Evolutionary conservation across 192 early-diverging fungal genomes (phyloP), one percentile per base, ranked within the genome.

Genomic region (Kickxella alabastrina): DNA sequence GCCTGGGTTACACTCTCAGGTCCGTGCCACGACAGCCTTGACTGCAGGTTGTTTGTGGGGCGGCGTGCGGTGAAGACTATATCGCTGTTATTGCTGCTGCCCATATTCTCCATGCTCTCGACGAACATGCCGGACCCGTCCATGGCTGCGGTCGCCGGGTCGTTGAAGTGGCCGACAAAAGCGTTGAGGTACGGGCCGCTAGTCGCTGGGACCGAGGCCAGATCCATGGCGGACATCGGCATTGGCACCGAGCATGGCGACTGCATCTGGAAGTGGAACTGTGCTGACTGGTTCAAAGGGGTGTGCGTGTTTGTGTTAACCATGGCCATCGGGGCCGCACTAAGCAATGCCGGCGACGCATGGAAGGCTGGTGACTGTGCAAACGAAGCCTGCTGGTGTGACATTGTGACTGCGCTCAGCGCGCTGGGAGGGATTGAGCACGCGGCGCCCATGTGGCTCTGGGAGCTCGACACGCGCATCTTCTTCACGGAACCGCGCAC

Each of bases 221-320:
- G 24, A 27, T 75, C 72, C 52, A 75, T 68, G 10, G 59, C 72
- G 6, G 72, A 64, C 42, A 68, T 52, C 29, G 72, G 61, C 65
- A 75, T 44, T 14, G 72, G 65, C 43, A 75, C 40, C 19, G 71
- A 75, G 71, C 71, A 67, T 10, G 64, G 56, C 31, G 71, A 62
- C 43, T 66, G 72, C 72, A 75, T 68, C 41, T 67, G 65, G 72
- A 75, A 75, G 35, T 64, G 55, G 57, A 75, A 75, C 53, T 62
- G 65, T 3, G 65, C 53, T 0, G 72, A 40, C 34, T 62, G 71
- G 52, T 54, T 52, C 54, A 75, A 31, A 22, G 71, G 71, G 37
- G 71, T 67, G 24, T 66, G 64, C 25, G 36, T 37, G 3, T 42
- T 54, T 10, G 52, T 62, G 65, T 42, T 68, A 12, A 56, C 54